phyloP scores from a whole-genome alignment of 2,329 filamentous ascomycete genomes.

The Stemphylium lycopersici region DNA sequence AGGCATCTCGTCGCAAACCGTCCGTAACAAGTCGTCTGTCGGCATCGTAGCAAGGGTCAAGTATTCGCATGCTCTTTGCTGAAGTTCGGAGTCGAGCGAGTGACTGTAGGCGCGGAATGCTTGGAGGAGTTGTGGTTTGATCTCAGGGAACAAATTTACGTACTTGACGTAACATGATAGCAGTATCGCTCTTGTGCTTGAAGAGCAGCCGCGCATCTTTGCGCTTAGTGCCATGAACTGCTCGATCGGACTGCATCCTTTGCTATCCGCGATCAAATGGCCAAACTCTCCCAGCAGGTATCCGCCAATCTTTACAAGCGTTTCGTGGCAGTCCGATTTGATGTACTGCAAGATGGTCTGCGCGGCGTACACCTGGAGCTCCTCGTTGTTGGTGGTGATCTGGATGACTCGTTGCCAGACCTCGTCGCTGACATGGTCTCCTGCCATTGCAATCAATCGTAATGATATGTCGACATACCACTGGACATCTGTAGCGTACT shows the following conservation, averaged over 20 bases:
- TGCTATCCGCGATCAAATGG: conserved; percentile 90
- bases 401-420: conserved; percentile 99
- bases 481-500: conserved; percentile 96
- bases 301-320: conserved; percentile 94
- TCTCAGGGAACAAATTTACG: conserved; percentile 97
- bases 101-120: conserved; percentile 94
- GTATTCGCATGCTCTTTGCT: conserved; percentile 96
- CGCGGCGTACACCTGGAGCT: conserved; percentile 94
- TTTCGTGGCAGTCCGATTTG: conserved; percentile 96
- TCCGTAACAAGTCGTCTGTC: conserved; percentile 88
- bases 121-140: conserved; percentile 90
- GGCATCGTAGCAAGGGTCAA: conserved; percentile 82
- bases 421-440: conserved; percentile 97
- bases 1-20: conserved; percentile 98
- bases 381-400: conserved; percentile 98
- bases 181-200: conserved; percentile 89
- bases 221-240: conserved; percentile 91
- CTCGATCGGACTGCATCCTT: conserved; percentile 93
- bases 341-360: conserved; percentile 92
- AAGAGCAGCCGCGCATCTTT: conserved; percentile 88
- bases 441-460: conserved; percentile 91
- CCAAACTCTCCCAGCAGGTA: conserved; percentile 97
- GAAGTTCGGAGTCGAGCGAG: conserved; percentile 90
- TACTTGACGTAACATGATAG: conserved; percentile 97
- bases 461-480: conserved; percentile 99